Evolutionary conservation across 2,329 filamentous ascomycete genomes (phyloP), one percentile per base, ranked within the genome.

Genomic region (Madurella mycetomatis): DNA sequence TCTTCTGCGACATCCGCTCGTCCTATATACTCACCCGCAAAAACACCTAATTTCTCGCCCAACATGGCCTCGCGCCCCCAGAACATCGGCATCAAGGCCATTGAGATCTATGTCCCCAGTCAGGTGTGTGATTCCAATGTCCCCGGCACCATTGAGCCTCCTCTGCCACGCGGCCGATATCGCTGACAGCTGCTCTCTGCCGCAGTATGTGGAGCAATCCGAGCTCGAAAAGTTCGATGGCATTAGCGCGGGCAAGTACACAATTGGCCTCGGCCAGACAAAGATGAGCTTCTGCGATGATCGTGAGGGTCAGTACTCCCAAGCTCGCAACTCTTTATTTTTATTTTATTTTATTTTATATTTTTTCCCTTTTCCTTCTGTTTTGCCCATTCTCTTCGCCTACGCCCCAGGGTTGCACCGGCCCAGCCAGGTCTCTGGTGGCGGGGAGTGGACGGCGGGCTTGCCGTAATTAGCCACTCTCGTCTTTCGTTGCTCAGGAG

Each of bases 211-310:
- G 66, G 87, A 92, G 69, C 89, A 94, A 76, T 72, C 78, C 40
- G 60, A 65, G 72, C 82, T 94, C 60, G 63, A 65, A 55, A 61
- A 64, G 61, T 90, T 90, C 75, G 89, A 94, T 82, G 88, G 88
- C 71, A 88, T 90, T 67, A 82, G 82, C 70, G 72, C 84, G 54
- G 89, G 89, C 64, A 94, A 94, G 77, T 94, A 94, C 80, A 94
- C 89, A 68, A 92, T 94, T 75, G 89, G 89, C 72, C 86, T 94
- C 54, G 89, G 89, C 67, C 89, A 94, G 81, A 92, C 87, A 70
- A 90, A 88, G 77, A 94, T 94, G 89, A 86, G 85, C 79, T 94
- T 94, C 76, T 92, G 89, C 72, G 89, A 94, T 74, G 89, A 94
- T 69, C 85, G 88, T 69, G 89, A 94, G 78, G 88, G 88, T 91